Evolutionary conservation across 192 early-diverging fungal genomes (phyloP), one percentile per base, ranked within the genome.

Genomic region (Podila horticola): DNA sequence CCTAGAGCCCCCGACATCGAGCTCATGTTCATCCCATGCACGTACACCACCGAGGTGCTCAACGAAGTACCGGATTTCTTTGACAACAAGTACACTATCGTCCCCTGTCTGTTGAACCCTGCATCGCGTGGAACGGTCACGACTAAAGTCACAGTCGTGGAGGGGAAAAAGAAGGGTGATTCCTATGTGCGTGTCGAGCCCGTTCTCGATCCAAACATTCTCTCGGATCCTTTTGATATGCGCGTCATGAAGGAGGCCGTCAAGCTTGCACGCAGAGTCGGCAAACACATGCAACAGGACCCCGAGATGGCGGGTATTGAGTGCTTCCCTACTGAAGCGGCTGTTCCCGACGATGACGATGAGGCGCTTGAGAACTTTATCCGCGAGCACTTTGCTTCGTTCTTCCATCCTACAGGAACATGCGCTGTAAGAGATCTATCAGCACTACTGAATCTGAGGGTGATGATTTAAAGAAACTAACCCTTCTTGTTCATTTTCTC

Each of bases 1-100:
- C 71, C 71, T 1, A 29, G 48, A 15, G 71, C 71, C n/a, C 71
- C 71, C 7, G 62, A 73, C 24, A 48, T 73, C 13, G 71, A 73
- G 63, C 38, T 65, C 28, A 45, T 73, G 19, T 64, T 73, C n/a
- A 20, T 31, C 4, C 52, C 71, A 29, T 64, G 61, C 29, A 48
- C 28, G 7, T 26, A 58, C 28, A 51, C 22, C 10, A 55, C 22
- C 9, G 63, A 34, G 5, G 24, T 20, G 30, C 29, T 51, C 30
- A 29, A 34, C 19, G 15, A 60, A 9, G 48, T 50, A 5, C 60
- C 49, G 2, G 38, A 55, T 1, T 55, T 24, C 9, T 24, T 26
- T 24, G 52, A 24, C 52, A 51, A 71, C 28, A 65, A 45, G 49
- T 73, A 73, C 30, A 50, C 63, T 12, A 28, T 73, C 6, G 5